Conservation (phyloP, 1,284 basidiomycete genomes). For the Ustilago bromivora region DNA sequence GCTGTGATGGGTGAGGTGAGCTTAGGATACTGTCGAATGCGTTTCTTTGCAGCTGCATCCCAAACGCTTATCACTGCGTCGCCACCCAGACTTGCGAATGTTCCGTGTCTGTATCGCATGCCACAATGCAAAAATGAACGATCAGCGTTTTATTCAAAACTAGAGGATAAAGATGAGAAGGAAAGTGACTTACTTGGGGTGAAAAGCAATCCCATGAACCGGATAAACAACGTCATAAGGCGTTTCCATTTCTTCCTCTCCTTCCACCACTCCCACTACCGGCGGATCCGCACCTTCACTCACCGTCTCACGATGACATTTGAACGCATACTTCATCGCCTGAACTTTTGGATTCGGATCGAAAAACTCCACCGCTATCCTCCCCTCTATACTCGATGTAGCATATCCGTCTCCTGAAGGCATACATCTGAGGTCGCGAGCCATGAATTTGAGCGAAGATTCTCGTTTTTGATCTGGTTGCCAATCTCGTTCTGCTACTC, state of each 20-base stretch:
- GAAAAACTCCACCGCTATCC: slow-evolving; percentile 97
- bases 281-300: slow-evolving; percentile 1
- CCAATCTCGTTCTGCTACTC: slow-evolving; percentile 37
- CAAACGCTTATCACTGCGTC: slow-evolving; percentile 92
- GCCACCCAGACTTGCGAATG: slow-evolving; percentile 92
- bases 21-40: slow-evolving; percentile 82
- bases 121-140: neutral
- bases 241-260: slow-evolving; percentile 71
- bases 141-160: neutral
- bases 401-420: slow-evolving; percentile 91
- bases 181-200: slow-evolving; percentile 73
- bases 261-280: neutral
- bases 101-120: slow-evolving; percentile 76
- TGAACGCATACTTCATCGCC: slow-evolving; percentile 94
- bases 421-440: slow-evolving; percentile 90
- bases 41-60: slow-evolving; percentile 97
- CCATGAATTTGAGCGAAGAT: slow-evolving; percentile 95
- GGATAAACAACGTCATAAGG: slow-evolving; percentile 97
- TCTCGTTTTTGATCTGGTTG: slow-evolving; percentile 78
- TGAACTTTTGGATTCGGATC: slow-evolving; percentile 82
- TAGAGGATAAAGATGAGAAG: neutral
- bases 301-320: slow-evolving; percentile 91
- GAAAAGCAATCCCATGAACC: slow-evolving; percentile 93
- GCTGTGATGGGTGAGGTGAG: slow-evolving; percentile 53
- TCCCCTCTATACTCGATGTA: slow-evolving; percentile 91